phyloP scores from a whole-genome alignment of 2,329 filamentous ascomycete species.

The Penicillium sp. region DNA sequence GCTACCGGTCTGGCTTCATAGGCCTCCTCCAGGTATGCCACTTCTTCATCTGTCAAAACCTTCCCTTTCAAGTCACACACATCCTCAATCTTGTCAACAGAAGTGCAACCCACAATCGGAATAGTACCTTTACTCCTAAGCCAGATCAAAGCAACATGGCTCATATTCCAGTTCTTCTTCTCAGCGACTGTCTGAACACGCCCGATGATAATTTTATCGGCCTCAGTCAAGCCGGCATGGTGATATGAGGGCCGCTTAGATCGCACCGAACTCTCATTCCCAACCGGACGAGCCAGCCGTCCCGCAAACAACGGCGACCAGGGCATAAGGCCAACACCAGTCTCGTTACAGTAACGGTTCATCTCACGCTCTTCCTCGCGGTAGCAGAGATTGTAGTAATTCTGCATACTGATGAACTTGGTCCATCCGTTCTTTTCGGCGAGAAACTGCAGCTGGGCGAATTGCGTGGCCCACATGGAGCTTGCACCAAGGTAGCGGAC shows the following conservation, averaged over 20 bases:
- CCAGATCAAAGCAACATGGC: constrained; percentile 7
- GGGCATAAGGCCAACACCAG: constrained; percentile 30
- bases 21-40: constrained; percentile 5
- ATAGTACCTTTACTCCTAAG: background rate
- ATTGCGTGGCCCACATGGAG: constrained; percentile 32
- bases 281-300: constrained; percentile 6
- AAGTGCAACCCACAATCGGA: constrained; percentile 1
- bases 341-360: constrained; percentile 50
- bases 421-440: constrained; percentile 60
- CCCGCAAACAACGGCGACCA: constrained; percentile 3
- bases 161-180: constrained; percentile 13
- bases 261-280: background rate
- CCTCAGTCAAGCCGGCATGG: background rate
- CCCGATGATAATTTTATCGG: constrained; percentile 12
- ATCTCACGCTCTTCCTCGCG: constrained; percentile 64
- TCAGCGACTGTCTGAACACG: constrained; percentile 12
- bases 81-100: background rate
- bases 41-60: background rate
- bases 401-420: constrained; percentile 62
- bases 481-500: constrained; percentile 36
- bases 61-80: background rate
- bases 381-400: constrained; percentile 58
- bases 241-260: background rate
- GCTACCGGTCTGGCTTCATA: background rate
- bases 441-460: constrained; percentile 51